Evolutionary conservation across 2,329 filamentous ascomycete genomes (phyloP).

Genomic region (Lasiodiplodia sp.): DNA sequence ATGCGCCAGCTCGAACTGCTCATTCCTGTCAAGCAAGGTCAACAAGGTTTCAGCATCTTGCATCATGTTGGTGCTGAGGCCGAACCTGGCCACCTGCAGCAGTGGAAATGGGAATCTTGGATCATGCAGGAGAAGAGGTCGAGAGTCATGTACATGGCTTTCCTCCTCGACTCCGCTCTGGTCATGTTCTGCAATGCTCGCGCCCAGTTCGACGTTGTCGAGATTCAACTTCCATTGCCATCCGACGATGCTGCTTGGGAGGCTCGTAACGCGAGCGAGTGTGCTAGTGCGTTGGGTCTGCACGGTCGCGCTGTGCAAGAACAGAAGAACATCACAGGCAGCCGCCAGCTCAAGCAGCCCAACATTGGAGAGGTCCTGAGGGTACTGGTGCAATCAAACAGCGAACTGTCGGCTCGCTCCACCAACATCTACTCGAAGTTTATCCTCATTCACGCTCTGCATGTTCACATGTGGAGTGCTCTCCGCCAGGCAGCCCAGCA

Average conservation of each 20-base stretch:
- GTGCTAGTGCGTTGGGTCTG: conserved; percentile 70
- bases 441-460: conserved; percentile 72
- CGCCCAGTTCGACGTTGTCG: conserved; percentile 68
- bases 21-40: conserved; percentile 57
- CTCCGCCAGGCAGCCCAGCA: conserved; percentile 53
- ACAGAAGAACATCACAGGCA: conserved; percentile 67
- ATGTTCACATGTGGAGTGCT: conserved; percentile 66
- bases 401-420: conserved; percentile 67
- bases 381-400: conserved; percentile 65
- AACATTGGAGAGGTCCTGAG: conserved; percentile 68
- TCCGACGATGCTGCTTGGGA: conserved; percentile 79
- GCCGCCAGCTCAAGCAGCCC: conserved; percentile 69
- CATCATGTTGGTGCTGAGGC: conserved; percentile 61
- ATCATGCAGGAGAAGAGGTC: conserved; percentile 74
- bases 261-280: conserved; percentile 64
- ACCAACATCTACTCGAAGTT: conserved; percentile 80
- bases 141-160: conserved; percentile 70
- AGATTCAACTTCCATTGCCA: conserved; percentile 72
- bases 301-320: conserved; percentile 63
- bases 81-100: conserved; percentile 37
- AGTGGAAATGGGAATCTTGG: conserved; percentile 73
- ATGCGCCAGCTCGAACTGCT: conserved; percentile 65
- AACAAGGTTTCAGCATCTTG: conserved; percentile 63
- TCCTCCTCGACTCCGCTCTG: conserved; percentile 69
- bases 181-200: conserved; percentile 75